Percentiles rank a stretch among this genome's conserved stretches.
These are phyloP conservation scores for Orbilia blumenaviensis DNA, from an alignment of 2,329 filamentous ascomycete genomes.

Conservation along the genomic window DNA sequence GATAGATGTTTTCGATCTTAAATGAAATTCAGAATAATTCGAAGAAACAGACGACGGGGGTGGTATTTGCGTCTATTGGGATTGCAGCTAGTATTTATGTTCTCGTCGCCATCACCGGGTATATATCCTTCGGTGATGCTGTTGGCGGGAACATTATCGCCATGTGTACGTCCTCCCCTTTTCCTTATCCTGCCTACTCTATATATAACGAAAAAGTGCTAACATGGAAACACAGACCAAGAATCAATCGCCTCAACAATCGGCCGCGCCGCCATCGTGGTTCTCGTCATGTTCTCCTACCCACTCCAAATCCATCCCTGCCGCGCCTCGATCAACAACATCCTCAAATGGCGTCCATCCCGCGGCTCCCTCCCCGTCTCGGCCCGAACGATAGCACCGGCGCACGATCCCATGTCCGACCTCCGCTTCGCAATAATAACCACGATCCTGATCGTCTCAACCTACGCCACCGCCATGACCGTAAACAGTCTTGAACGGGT, in stretches of 20 bases:
- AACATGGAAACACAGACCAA: conserved; percentile 64
- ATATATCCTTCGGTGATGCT: conserved; percentile 90
- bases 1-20: conserved; percentile 95
- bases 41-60: conserved; percentile 77
- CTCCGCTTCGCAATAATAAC: conserved; percentile 88
- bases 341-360: conserved; percentile 86
- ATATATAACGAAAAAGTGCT: too few relatives aligned
- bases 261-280: conserved; percentile 91
- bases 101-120: conserved; percentile 91
- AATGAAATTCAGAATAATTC: conserved; percentile 92
- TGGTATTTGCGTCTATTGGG: conserved; percentile 85
- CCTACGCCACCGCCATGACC: conserved; percentile 88
- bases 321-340: conserved; percentile 90
- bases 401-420: conserved; percentile 77
- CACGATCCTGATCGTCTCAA: conserved; percentile 81
- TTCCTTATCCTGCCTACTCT: neutral
- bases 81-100: conserved; percentile 87
- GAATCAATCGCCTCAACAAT: conserved; percentile 86
- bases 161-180: conserved; percentile 73
- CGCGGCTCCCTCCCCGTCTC: conserved; percentile 55
- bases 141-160: conserved; percentile 92
- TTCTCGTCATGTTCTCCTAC: conserved; percentile 95
- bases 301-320: conserved; percentile 96
- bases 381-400: conserved; percentile 59
- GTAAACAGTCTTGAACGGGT: conserved; percentile 90